Evolutionary conservation across 192 early-diverging fungal genomes (phyloP).

Genomic region (Linnemannia schmuckeri): DNA sequence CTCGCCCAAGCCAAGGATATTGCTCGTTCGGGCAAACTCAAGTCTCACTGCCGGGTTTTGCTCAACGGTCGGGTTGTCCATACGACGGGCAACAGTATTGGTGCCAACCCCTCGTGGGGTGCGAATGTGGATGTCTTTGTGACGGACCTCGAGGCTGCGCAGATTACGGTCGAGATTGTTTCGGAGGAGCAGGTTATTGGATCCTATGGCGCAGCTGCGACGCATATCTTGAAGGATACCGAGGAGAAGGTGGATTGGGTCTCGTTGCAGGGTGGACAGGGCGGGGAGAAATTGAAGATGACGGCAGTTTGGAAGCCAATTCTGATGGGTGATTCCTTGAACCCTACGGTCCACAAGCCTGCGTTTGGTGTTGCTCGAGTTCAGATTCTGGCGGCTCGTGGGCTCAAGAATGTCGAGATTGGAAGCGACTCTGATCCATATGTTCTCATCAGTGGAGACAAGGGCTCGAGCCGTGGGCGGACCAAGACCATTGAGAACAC

Average conservation of each 20-base stretch:
- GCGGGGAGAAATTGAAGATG: constrained; percentile 57
- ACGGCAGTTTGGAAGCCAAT: constrained; percentile 82
- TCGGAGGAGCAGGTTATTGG: constrained; percentile 61
- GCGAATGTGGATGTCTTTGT: constrained; percentile 77
- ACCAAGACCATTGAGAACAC: constrained; percentile 88
- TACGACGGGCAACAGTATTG: constrained; percentile 75
- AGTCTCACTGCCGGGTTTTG: constrained; percentile 68
- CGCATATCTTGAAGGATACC: constrained; percentile 36
- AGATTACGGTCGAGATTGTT: constrained; percentile 72
- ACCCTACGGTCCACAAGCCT: constrained; percentile 60
- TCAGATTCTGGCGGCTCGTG: constrained; percentile 77
- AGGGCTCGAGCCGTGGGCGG: constrained; percentile 68
- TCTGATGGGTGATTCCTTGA: constrained; percentile 74
- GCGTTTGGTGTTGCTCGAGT: constrained; percentile 86
- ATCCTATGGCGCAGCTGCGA: constrained; percentile 27
- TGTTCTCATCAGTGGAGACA: constrained; percentile 67
- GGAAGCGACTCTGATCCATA: constrained; percentile 96
- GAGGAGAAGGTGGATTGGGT: constrained; percentile 61
- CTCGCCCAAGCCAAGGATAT: constrained; percentile 77
- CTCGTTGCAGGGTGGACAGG: constrained; percentile 45
- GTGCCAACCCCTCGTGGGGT: constrained; percentile 88
- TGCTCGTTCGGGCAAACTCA: constrained; percentile 48
- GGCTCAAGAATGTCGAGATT: constrained; percentile 88
- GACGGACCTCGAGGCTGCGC: constrained; percentile 71
- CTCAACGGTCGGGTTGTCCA: constrained; percentile 64